These are phyloP conservation scores for Pleurotus pulmonarius DNA, from an alignment of 768 basidiomycete genomes.

Conservation along the genomic window DNA sequence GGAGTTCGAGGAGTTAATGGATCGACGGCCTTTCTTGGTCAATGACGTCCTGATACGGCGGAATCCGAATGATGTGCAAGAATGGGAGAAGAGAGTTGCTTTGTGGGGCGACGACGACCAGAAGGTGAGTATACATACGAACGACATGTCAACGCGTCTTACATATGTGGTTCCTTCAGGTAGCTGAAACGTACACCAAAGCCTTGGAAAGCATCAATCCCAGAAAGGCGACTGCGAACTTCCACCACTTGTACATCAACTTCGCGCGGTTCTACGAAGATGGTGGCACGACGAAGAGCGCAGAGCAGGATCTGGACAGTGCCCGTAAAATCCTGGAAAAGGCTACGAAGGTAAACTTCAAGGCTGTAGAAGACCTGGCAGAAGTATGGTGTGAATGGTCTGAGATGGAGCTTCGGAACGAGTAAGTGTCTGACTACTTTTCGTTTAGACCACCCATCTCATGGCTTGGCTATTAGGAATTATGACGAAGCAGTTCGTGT, in stretches of 20 bases:
- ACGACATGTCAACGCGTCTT: background rate
- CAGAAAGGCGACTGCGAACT: conserved; percentile 84
- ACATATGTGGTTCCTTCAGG: conserved; percentile 37
- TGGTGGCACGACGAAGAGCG: conserved; percentile 77
- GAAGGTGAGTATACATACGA: conserved; percentile 51
- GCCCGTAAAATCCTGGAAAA: conserved; percentile 94
- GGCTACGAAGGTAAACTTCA: conserved; percentile 88
- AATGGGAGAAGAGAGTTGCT: conserved; percentile 98
- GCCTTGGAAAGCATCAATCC: conserved; percentile 88
- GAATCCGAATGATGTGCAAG: conserved; percentile 97
- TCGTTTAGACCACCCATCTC: background rate
- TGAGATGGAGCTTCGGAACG: conserved; percentile 94
- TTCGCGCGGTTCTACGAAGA: conserved; percentile 99
- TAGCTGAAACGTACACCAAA: conserved; percentile 88
- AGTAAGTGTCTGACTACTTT: conserved; percentile 49
- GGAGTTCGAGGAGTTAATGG: conserved; percentile 91
- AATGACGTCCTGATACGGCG: conserved; percentile 92
- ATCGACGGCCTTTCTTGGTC: conserved; percentile 90
- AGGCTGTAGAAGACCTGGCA: conserved; percentile 93
- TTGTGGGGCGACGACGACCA: conserved; percentile 92
- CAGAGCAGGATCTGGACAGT: conserved; percentile 77
- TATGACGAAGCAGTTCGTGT: conserved; percentile 94
- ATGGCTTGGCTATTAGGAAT: conserved; percentile 52
- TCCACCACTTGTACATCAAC: conserved; percentile 88
- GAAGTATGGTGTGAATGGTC: conserved; percentile 99